Conservation (phyloP, 495 filamentous ascomycete genomes). For the Xylaria curta region DNA sequence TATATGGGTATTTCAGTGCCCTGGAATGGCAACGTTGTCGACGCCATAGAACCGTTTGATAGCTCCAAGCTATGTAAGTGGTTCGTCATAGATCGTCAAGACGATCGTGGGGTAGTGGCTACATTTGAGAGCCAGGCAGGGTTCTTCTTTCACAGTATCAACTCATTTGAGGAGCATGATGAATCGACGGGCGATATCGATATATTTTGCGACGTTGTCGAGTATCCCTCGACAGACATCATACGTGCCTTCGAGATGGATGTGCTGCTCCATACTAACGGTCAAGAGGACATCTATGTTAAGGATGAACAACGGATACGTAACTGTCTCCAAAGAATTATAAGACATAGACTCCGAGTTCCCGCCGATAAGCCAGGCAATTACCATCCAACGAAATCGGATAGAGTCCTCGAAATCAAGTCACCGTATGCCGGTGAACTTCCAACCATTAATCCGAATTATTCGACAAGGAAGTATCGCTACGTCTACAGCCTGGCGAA, state of each 20-base stretch:
- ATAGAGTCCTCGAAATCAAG: conserved; percentile 48
- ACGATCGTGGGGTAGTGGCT: conserved; percentile 61
- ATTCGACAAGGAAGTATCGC: conserved; percentile 59
- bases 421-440: conserved; percentile 61
- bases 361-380: conserved; percentile 29
- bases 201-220: conserved; percentile 64
- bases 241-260: conserved; percentile 65
- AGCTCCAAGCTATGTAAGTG: conserved; percentile 60
- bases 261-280: conserved; percentile 56
- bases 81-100: conserved; percentile 69
- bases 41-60: conserved; percentile 62
- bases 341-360: conserved; percentile 56
- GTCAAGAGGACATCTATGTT: conserved; percentile 36
- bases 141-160: conserved; percentile 80
- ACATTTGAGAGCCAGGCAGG: conserved; percentile 65
- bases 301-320: conserved; percentile 41
- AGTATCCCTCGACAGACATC: conserved; percentile 62
- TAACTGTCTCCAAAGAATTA: conserved; percentile 43
- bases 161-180: conserved; percentile 68
- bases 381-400: conserved; percentile 6
- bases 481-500: conserved; percentile 69
- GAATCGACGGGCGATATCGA: conserved; percentile 45
- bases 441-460: conserved; percentile 70
- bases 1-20: conserved; percentile 57
- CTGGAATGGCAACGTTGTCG: conserved; percentile 63